Base-by-base conservation (phyloP, 2,329 filamentous ascomycete species). In the Fusarium foetens region DNA sequence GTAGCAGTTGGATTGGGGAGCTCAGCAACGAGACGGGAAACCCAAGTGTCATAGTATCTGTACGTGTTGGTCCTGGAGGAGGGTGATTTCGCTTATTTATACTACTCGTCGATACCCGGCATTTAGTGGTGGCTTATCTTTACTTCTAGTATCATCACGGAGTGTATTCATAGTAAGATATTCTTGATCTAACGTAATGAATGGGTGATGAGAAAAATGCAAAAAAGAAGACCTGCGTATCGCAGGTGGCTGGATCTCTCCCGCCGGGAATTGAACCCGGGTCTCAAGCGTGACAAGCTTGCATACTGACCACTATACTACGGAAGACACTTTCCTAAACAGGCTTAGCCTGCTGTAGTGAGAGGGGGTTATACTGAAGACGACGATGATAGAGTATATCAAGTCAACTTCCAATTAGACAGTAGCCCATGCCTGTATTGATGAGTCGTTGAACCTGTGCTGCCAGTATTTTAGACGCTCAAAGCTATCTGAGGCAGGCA, bases 101-200 rank as follows among this genome's bases (percentile, higher is more conserved):
- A 76, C 67, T 77, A 74, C 76, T 77, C 74, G 77, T 79, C 78
- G 77, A 80, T 80, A 80, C 78, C 78, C 79, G 76, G 79, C 77
- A 79, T 68, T 51, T 75, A 57, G 69, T 71, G 68, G 67, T 74
- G 66, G 45, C 36, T 62, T 51, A 45, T 71, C 31, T 66, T 35
- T 57, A 58, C 51, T 59, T 43, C 14, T 39, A 38, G 59, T 61
- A 69, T 58, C 36, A 38, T 63, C 63, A 58, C 19, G 33, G 55
- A 53, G 46, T 71, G 66, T 73, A 61, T 46, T 60, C 36, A 58
- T 65, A 72, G 35, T 54, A 70, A 49, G 25, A 54, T 54, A 52
- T 42, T 49, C 8, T 48, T 46, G 48, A 49, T 49, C 10, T 13
- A 8, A 10, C 17, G 14, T 14, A 13, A 29, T 11, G n/a, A 14